Evolutionary conservation across 116 monocot species (phyloP).

Genomic region (Trichopus zeylanicus): DNA sequence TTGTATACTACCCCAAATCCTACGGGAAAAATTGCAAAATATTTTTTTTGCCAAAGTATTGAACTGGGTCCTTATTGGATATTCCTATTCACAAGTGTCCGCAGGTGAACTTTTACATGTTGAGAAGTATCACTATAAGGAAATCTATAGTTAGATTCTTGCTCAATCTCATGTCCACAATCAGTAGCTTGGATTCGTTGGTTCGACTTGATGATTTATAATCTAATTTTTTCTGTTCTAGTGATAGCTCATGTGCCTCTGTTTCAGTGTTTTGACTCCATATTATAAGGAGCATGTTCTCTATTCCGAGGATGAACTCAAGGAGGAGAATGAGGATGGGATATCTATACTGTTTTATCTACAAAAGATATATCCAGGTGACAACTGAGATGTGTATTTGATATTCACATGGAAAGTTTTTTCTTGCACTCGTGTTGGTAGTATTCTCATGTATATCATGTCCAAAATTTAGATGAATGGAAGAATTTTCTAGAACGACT

Average conservation of each 20-base stretch:
- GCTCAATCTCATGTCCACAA: too few relatives aligned
- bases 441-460: neutral
- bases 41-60: too few relatives aligned
- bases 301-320: constrained; percentile 80
- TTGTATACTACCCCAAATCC: too few relatives aligned
- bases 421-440: neutral
- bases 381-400: neutral
- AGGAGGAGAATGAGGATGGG: constrained; percentile 84
- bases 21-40: too few relatives aligned
- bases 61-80: too few relatives aligned
- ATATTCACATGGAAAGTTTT: neutral
- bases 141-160: too few relatives aligned
- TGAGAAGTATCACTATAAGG: too few relatives aligned
- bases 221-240: constrained; percentile 4
- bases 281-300: constrained; percentile 88
- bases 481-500: constrained; percentile 60
- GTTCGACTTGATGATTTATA: neutral
- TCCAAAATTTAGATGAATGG: constrained; percentile 70
- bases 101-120: too few relatives aligned
- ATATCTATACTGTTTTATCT: constrained; percentile 90
- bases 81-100: too few relatives aligned
- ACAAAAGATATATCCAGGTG: constrained; percentile 92
- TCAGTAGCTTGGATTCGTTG: too few relatives aligned
- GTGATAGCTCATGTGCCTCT: constrained; percentile 7
- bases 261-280: constrained; percentile 85